Evolutionary conservation across 495 filamentous ascomycete species (phyloP).

Genomic region (Penicillium mononematosum): DNA sequence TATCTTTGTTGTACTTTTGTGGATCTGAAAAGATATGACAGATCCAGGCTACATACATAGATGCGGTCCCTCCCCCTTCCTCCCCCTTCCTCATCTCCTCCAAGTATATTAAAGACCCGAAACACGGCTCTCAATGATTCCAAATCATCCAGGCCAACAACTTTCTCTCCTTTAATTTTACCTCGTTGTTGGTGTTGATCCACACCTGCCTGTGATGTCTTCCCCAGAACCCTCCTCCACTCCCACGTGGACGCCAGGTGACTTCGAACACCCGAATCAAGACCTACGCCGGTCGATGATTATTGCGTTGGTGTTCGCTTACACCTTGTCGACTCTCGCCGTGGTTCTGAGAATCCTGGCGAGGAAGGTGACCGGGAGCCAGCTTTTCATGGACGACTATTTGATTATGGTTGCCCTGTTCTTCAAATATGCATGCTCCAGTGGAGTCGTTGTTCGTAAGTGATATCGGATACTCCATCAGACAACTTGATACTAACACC

Average conservation of each 20-base stretch:
- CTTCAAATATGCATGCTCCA: conserved; percentile 39
- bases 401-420: conserved; percentile 39
- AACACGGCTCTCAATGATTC: conserved; percentile 15
- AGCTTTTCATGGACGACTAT: conserved; percentile 37
- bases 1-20: conserved; percentile 1
- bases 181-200: conserved; percentile 5
- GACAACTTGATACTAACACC: neutral
- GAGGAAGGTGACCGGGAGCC: conserved; percentile 26
- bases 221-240: conserved; percentile 11
- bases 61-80: conserved; percentile 3
- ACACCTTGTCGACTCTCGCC: conserved; percentile 28
- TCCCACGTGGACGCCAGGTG: conserved; percentile 21
- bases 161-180: conserved; percentile 11
- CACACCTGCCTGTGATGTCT: conserved; percentile 19
- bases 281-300: conserved; percentile 27
- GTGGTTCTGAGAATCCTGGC: conserved; percentile 33
- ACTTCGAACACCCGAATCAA: conserved; percentile 30
- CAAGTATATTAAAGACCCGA: conserved; percentile 14
- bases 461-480: neutral
- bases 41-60: conserved; percentile 5
- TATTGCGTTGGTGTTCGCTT: conserved; percentile 32
- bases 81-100: conserved; percentile 10
- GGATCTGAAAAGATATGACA: conserved; percentile 18
- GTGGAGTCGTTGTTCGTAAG: conserved; percentile 31
- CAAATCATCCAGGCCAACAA: conserved; percentile 28